Percentiles rank a stretch among this genome's conserved stretches.
These are phyloP conservation scores for Starmerella vaccinii DNA, from an alignment of 805 yeast genomes.

Conservation along the genomic window DNA sequence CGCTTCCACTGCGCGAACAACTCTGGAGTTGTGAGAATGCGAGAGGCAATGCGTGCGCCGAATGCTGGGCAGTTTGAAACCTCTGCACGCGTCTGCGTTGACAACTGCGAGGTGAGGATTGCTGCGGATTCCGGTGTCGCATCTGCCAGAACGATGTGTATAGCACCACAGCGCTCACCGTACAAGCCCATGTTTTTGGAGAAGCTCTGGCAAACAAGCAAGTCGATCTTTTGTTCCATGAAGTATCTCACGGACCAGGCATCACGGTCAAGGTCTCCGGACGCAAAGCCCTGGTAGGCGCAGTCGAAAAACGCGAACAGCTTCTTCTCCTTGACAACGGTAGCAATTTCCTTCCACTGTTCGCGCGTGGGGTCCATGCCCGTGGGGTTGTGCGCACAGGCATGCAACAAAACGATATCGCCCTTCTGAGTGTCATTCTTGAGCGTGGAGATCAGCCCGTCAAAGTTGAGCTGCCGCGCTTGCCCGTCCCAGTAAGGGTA, in stretches of 20 bases:
- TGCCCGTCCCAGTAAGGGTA: slow-evolving; percentile 82
- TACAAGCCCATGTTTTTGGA: slow-evolving; percentile 95
- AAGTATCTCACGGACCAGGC: slow-evolving; percentile 67
- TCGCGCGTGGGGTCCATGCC: slow-evolving; percentile 83
- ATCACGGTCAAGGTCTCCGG: slow-evolving; percentile 74
- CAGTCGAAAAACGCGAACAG: slow-evolving; percentile 84
- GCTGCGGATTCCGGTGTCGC: slow-evolving; percentile 40
- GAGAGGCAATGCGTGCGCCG: slow-evolving; percentile 84
- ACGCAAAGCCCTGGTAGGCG: slow-evolving; percentile 96
- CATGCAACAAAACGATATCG: slow-evolving; percentile 74
- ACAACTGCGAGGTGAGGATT: slow-evolving; percentile 57
- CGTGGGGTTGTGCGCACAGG: slow-evolving; percentile 97
- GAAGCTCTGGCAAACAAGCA: slow-evolving; percentile 83
- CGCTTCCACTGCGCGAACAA: slow-evolving; percentile 69
- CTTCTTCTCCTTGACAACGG: slow-evolving; percentile 46
- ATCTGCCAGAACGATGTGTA: slow-evolving; percentile 52
- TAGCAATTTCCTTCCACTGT: slow-evolving; percentile 68
- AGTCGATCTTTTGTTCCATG: slow-evolving; percentile 42
- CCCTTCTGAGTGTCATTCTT: slow-evolving; percentile 54
- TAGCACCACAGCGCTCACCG: slow-evolving; percentile 94
- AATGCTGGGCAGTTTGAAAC: slow-evolving; percentile 91
- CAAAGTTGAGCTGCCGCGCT: slow-evolving; percentile 59
- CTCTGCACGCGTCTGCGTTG: slow-evolving; percentile 67
- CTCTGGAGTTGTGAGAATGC: slow-evolving; percentile 55
- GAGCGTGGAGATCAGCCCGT: slow-evolving; percentile 56